A percentile compares a stretch with the other conserved stretches of the same genome.
Evolutionary conservation across 768 basidiomycete genomes (phyloP).

Genomic region (Clavulina sp.): DNA sequence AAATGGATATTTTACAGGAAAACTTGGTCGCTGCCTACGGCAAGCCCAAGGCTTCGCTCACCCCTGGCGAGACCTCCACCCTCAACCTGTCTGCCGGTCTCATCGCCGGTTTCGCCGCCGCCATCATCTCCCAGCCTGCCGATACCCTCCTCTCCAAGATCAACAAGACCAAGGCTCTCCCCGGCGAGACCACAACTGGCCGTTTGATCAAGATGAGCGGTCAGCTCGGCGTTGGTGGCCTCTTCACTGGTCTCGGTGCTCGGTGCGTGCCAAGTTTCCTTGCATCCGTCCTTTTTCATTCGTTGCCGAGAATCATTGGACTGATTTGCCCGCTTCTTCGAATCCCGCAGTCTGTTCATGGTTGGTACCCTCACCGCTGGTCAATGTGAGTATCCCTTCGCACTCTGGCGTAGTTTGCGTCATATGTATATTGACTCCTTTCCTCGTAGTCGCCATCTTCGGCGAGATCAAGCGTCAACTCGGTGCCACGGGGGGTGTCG

Average conservation of each 20-base stretch:
- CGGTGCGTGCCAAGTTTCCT: constrained; percentile 8
- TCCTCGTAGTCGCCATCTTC: constrained; percentile 17
- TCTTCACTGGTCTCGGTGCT: constrained; percentile 26
- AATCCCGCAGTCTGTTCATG: constrained; percentile 23
- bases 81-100: constrained; percentile 84
- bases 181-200: constrained; percentile 23
- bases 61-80: constrained; percentile 25
- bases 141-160: constrained; percentile 87
- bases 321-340: too few species aligned
- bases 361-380: constrained; percentile 26
- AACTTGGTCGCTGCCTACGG: constrained; percentile 64
- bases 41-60: constrained; percentile 62
- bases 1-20: constrained; percentile 1
- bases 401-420: background rate
- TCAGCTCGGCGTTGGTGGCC: constrained; percentile 22
- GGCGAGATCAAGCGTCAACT: constrained; percentile 23
- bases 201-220: constrained; percentile 23
- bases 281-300: background rate
- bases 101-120: constrained; percentile 89
- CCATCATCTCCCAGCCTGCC: constrained; percentile 90
- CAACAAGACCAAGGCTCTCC: constrained; percentile 50
- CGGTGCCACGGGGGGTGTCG: constrained; percentile 20
- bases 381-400: constrained; percentile 15
- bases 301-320: background rate
- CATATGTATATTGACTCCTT: background rate